phyloP scores from a whole-genome alignment of 257 asterid species.

The Knoxia roxburghii region DNA sequence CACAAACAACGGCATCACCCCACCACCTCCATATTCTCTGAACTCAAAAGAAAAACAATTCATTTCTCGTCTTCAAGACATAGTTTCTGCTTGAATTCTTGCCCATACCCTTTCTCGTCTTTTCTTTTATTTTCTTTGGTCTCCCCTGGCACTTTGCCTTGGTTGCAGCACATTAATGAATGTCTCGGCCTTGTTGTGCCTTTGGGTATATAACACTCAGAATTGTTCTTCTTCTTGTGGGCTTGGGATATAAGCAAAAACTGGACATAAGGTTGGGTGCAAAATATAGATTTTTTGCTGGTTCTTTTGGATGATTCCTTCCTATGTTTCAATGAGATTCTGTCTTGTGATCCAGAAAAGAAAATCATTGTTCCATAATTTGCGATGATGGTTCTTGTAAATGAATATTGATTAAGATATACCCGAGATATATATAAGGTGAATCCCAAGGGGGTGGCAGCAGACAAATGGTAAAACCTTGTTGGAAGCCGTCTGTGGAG shows the following conservation, averaged over 20 bases:
- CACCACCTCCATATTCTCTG: constrained; percentile 62
- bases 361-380: constrained; percentile 6
- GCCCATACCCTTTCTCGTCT: constrained; percentile 79
- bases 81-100: constrained; percentile 27
- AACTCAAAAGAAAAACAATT: constrained; percentile 42
- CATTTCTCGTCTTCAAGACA: constrained; percentile 45
- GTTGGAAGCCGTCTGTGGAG: constrained; percentile 76
- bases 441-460: constrained; percentile 3
- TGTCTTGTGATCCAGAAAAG: constrained; percentile 11
- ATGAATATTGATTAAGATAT: constrained; percentile 2
- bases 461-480: constrained; percentile 59
- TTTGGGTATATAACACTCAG: constrained; percentile 50
- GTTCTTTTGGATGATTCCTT: constrained; percentile 43
- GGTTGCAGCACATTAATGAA: constrained; percentile 69
- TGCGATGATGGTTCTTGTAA: not conserved
- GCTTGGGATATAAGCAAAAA: constrained; percentile 38
- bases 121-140: constrained; percentile 21
- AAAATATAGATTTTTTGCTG: constrained; percentile 45
- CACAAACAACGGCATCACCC: constrained; percentile 24
- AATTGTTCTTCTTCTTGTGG: constrained; percentile 46
- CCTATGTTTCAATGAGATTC: not conserved
- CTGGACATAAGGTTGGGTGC: constrained; percentile 41
- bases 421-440: constrained; percentile 5
- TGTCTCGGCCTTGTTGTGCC: constrained; percentile 63
- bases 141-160: constrained; percentile 22